Base-by-base conservation (phyloP, 805 yeast genomes). In the Torulaspora microellipsoides region DNA sequence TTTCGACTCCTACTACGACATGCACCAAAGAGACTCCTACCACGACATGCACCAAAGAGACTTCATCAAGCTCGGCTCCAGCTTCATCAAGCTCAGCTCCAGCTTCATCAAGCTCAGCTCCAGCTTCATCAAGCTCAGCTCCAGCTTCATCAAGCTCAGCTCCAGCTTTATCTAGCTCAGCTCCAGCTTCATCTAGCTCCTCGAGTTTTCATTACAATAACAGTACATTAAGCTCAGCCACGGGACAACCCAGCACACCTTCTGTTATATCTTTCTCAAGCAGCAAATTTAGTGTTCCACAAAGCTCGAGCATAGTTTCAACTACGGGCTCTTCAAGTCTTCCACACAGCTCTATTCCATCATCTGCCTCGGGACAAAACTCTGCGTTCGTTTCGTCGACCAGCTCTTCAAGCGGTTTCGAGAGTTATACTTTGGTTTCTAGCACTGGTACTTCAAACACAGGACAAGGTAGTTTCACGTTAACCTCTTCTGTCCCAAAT, bases 321-420 rank as follows among this genome's bases (percentile, higher is more conserved):
- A n/a, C 35, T 8, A 15, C 35, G 2, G 14, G 35, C 23, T 8
- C 35, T 14, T 23, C 35, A 30, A 13, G 20, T n/a, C 34, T 13
- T 11, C 47, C 43, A 38, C 25, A 15, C 15, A 29, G 36, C n/a
- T 39, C 43, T 25, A 34, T 34, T 14, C 42, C 42, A 36, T 31
- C 29, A 30, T 40, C 38, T 31, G 38, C 36, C 13, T 37, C 43
- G 29, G 39, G 25, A 7, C 30, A 27, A 11, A 34, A 28, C 29
- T 34, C 37, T 17, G 29, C 29, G 11, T 34, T 39, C 5, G 33
- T 31, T 15, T 17, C 33, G 12, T 28, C 43, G 11, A 15, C 36
- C 40, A 29, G 27, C 27, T 36, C 43, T 38, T 41, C 46, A 38
- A 29, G 29, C 15, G 27, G 25, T 33, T 12, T 12, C 17, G 23